Percentiles rank a stretch among this genome's conserved stretches.
Conservation (phyloP, 2,329 filamentous ascomycete species). For the Xylariaceae sp. region DNA sequence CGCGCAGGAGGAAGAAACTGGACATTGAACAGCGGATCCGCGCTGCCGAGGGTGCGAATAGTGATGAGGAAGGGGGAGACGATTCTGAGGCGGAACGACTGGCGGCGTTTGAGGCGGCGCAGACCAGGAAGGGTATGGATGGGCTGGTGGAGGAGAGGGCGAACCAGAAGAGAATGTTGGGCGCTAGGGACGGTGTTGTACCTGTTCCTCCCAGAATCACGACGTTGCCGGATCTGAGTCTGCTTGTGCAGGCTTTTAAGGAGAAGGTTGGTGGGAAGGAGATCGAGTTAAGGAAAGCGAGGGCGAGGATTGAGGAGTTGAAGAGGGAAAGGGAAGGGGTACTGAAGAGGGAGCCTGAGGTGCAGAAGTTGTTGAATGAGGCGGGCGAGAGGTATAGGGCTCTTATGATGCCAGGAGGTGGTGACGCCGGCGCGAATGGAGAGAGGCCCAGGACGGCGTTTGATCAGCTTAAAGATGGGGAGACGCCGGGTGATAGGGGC, state of each 20-base stretch:
- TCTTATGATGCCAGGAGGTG: constrained; percentile 20
- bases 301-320: constrained; percentile 55
- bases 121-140: constrained; percentile 84
- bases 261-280: constrained; percentile 60
- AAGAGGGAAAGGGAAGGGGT: constrained; percentile 61
- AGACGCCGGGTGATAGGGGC: constrained; percentile 34
- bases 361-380: constrained; percentile 76
- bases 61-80: constrained; percentile 50
- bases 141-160: constrained; percentile 51
- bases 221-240: constrained; percentile 69
- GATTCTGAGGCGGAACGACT: constrained; percentile 68
- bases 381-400: constrained; percentile 67
- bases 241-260: constrained; percentile 62
- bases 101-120: constrained; percentile 81
- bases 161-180: constrained; percentile 35
- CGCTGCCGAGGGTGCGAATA: constrained; percentile 62
- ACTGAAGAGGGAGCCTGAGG: constrained; percentile 66
- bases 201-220: constrained; percentile 70
- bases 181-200: constrained; percentile 35
- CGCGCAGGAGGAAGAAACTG: constrained; percentile 59
- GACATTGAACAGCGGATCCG: constrained; percentile 83
- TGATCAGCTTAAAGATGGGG: constrained; percentile 21
- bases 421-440: neutral
- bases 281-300: constrained; percentile 45
- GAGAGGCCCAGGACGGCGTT: constrained; percentile 25